Conservation (phyloP, 805 yeast species). For the Candida silvicultrix region DNA sequence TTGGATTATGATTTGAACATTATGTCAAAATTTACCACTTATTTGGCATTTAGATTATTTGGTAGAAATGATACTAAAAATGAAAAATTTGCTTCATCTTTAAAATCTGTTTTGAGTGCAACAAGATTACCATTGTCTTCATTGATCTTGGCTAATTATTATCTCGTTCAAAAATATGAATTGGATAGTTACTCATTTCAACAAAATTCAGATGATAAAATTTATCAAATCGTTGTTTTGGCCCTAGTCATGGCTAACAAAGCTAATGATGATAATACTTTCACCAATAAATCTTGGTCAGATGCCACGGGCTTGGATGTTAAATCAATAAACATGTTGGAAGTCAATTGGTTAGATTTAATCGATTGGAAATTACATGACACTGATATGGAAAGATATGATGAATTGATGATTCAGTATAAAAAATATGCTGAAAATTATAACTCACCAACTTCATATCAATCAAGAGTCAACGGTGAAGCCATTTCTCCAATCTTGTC, state of each 20-base stretch:
- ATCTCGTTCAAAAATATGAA: slow-evolving; percentile 57
- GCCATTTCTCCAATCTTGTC: slow-evolving; percentile 18
- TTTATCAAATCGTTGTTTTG: slow-evolving; percentile 53
- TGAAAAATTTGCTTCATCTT: slow-evolving; percentile 45
- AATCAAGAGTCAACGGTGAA: slow-evolving; percentile 8
- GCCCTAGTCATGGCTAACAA: slow-evolving; percentile 84
- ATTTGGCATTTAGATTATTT: slow-evolving; percentile 66
- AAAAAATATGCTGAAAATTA: slow-evolving; percentile 17
- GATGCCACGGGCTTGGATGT: slow-evolving; percentile 85
- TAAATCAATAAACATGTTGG: slow-evolving; percentile 53
- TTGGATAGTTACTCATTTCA: slow-evolving; percentile 28
- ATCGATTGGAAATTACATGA: slow-evolving; percentile 55
- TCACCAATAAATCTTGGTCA: slow-evolving; percentile 92
- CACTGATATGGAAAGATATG: slow-evolving; percentile 20
- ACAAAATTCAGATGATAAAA: slow-evolving; percentile 25
- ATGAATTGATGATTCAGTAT: slow-evolving; percentile 18
- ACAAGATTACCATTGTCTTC: slow-evolving; percentile 86
- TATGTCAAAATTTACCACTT: slow-evolving; percentile 77
- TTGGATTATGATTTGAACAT: slow-evolving; percentile 72
- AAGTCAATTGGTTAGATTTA: slow-evolving; percentile 60
- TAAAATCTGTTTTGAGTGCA: slow-evolving; percentile 69
- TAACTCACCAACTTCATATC: slow-evolving; percentile 11
- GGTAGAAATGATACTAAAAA: slow-evolving; percentile 38
- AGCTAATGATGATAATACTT: slow-evolving; percentile 94
- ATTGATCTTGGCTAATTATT: slow-evolving; percentile 71